Evolutionary conservation across 2,329 filamentous ascomycete species (phyloP).

Genomic region (Fusarium coffeatum): DNA sequence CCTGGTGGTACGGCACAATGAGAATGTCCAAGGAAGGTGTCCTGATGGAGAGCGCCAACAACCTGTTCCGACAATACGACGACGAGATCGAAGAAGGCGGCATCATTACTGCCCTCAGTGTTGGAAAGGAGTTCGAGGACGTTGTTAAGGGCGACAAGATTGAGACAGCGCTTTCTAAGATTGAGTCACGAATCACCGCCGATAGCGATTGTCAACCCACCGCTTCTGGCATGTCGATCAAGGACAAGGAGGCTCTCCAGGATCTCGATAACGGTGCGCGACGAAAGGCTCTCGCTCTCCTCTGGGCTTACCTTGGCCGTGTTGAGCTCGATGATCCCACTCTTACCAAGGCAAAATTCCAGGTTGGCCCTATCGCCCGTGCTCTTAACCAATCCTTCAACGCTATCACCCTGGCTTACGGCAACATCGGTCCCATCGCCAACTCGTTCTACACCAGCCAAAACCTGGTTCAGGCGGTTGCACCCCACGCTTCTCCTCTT

Average conservation of each 20-base stretch:
- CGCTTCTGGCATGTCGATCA: constrained; percentile 70
- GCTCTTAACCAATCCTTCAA: constrained; percentile 87
- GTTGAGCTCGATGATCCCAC: constrained; percentile 83
- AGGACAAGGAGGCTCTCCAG: constrained; percentile 81
- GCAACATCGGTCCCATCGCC: constrained; percentile 83
- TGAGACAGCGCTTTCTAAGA: constrained; percentile 81
- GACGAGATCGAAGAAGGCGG: constrained; percentile 84
- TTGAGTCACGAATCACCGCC: constrained; percentile 83
- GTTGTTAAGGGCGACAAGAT: constrained; percentile 81
- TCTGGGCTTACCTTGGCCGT: constrained; percentile 96
- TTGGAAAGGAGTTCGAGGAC: constrained; percentile 85
- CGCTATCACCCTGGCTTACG: constrained; percentile 88
- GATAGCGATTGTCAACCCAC: constrained; percentile 64
- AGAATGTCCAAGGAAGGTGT: constrained; percentile 93
- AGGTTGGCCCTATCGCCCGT: constrained; percentile 87
- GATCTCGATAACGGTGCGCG: constrained; percentile 83
- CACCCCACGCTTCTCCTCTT: constrained; percentile 85
- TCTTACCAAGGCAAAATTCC: constrained; percentile 87
- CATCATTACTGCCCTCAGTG: constrained; percentile 83
- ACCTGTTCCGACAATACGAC: constrained; percentile 92
- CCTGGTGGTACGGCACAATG: constrained; percentile 99
- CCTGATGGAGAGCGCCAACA: constrained; percentile 91
- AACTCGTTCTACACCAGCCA: constrained; percentile 86
- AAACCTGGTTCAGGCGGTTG: constrained; percentile 87
- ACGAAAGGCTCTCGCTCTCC: constrained; percentile 86